Evolutionary conservation across 2,329 filamentous ascomycete species (phyloP).

Genomic region (Fusarium pininemorale): DNA sequence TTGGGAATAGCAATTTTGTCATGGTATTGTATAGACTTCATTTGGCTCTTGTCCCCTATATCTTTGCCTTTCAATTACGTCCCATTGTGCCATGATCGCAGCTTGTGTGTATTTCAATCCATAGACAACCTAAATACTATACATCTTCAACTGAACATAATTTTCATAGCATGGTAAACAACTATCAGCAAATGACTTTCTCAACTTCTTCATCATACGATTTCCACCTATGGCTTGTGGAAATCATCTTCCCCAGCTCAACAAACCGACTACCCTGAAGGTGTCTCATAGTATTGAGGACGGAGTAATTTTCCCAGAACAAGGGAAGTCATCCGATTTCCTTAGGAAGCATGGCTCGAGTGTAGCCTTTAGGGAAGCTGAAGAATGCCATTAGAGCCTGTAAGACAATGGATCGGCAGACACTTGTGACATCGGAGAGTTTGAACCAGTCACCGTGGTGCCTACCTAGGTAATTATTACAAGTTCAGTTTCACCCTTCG

Average conservation of each 20-base stretch:
- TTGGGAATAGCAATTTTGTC: background rate
- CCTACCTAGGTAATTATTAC: background rate
- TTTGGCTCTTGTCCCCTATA: background rate
- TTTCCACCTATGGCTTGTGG: background rate
- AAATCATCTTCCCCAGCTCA: background rate
- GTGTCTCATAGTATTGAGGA: background rate
- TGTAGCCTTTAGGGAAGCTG: background rate
- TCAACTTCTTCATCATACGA: background rate
- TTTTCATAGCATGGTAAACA: too few relatives aligned
- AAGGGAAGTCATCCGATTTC: background rate
- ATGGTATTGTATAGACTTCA: background rate
- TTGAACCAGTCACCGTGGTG: constrained; percentile 5
- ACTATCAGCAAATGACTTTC: background rate
- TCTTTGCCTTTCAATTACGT: background rate
- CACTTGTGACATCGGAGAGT: constrained; percentile 6
- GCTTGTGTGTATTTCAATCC: background rate
- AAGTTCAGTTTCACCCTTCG: background rate
- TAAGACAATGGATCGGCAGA: constrained; percentile 2
- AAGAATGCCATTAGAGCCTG: background rate
- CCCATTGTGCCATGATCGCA: background rate
- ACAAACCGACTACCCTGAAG: background rate
- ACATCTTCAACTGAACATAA: background rate
- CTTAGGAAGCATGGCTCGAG: background rate
- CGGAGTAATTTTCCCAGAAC: background rate
- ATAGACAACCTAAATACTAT: background rate